A percentile compares a stretch with the other conserved stretches of the same genome.
These are phyloP conservation scores for Solanum chacoense DNA, from an alignment of 305 asterid species.

Conservation along the genomic window DNA sequence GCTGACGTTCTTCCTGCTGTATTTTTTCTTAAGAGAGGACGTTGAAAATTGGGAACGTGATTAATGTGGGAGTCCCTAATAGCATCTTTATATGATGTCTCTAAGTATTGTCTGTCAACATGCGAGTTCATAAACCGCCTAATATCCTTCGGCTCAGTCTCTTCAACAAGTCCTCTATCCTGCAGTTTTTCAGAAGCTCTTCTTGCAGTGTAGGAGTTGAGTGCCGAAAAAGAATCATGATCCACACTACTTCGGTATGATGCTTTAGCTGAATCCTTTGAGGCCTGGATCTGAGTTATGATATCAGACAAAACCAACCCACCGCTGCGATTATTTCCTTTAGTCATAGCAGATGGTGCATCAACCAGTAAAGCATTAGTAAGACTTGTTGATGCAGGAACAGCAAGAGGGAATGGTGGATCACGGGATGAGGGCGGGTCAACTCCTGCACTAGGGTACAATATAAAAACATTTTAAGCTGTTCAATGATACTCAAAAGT, in stretches of 20 bases:
- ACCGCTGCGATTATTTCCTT: slow-evolving; percentile 67
- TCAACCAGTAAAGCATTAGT: slow-evolving; percentile 39
- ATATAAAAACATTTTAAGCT: slow-evolving; percentile 35
- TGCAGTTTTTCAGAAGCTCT: slow-evolving; percentile 68
- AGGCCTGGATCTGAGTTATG: slow-evolving; percentile 89
- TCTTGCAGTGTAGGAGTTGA: slow-evolving; percentile 64
- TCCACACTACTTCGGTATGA: slow-evolving; percentile 52
- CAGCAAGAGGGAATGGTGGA: slow-evolving; percentile 97
- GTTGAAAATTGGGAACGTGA: slow-evolving; percentile 85
- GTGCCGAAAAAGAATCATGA: slow-evolving; percentile 40
- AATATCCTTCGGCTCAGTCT: slow-evolving; percentile 55
- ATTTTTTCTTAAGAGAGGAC: slow-evolving; percentile 85
- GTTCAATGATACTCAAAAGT: slow-evolving; percentile 14
- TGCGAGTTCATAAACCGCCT: slow-evolving; percentile 57
- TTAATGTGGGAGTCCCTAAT: slow-evolving; percentile 59
- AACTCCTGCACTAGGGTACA: slow-evolving; percentile 98
- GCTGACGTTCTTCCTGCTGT: slow-evolving; percentile 76
- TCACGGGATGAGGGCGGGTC: slow-evolving; percentile 99
- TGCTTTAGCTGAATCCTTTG: slow-evolving; percentile 67
- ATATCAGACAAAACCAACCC: slow-evolving; percentile 87
- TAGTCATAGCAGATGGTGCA: slow-evolving; percentile 41
- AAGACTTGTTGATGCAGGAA: slow-evolving; percentile 80
- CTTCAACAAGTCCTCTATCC: slow-evolving; percentile 57
- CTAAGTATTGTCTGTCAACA: slow-evolving; percentile 58
- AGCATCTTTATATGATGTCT: slow-evolving; percentile 51